phyloP scores from a whole-genome alignment of 177 flowering plant genomes.

The Vitis hybrid region DNA sequence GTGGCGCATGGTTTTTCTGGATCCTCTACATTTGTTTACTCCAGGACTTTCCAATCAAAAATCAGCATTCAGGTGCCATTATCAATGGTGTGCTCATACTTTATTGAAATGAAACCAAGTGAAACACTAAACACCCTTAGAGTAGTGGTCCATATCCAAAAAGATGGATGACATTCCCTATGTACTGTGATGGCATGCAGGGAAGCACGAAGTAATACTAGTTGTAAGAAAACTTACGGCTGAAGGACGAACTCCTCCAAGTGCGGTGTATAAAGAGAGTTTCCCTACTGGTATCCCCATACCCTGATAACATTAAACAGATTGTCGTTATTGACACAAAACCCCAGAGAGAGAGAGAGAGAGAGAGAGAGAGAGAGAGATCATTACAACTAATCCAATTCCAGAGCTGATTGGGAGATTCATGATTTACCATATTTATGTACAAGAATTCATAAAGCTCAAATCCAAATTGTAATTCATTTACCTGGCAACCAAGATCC shows the following conservation, averaged over 20 bases:
- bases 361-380: not conserved
- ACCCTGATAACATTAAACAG: conserved; percentile 34
- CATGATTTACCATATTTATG: not conserved
- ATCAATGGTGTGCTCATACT: no score
- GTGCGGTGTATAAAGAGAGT: conserved; percentile 61
- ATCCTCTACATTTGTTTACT: no score
- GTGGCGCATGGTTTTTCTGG: no score
- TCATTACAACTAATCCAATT: not conserved
- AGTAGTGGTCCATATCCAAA: no score
- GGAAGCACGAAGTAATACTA: no score
- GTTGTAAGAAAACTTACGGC: conserved; percentile 41
- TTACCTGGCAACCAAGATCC: conserved; percentile 71
- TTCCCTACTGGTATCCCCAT: conserved; percentile 78
- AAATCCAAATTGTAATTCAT: not conserved
- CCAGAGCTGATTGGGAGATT: not conserved
- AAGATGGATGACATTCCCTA: no score
- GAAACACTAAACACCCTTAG: no score
- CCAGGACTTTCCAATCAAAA: no score
- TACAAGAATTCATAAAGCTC: not conserved
- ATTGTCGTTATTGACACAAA: not conserved
- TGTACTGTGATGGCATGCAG: no score
- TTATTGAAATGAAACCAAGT: no score
- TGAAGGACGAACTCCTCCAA: conserved; percentile 70
- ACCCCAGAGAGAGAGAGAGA: no score
- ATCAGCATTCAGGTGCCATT: no score